These are phyloP conservation scores for Iberis pinnata DNA, from an alignment of 345 rosid species.

Conservation along the genomic window DNA sequence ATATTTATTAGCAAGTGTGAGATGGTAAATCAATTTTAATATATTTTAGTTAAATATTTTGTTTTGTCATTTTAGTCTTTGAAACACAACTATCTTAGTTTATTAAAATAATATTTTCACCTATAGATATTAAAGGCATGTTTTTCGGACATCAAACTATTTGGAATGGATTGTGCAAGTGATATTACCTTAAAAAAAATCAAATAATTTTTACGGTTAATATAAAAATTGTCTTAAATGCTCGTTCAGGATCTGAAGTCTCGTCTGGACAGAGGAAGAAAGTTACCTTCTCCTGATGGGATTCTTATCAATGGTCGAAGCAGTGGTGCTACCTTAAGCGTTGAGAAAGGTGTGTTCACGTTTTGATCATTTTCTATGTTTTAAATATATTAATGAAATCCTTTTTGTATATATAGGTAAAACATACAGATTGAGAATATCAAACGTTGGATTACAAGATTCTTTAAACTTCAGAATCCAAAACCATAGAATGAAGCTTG, in stretches of 20 bases:
- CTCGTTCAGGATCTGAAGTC: conserved; percentile 54
- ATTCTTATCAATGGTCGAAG: conserved; percentile 90
- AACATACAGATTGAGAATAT: conserved; percentile 46
- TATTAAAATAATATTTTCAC: too few relatives aligned
- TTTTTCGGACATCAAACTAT: too few relatives aligned
- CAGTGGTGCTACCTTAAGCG: conserved; percentile 51
- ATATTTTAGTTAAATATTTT: too few relatives aligned
- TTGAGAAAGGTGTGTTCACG: conserved; percentile 62
- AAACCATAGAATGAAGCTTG: conserved; percentile 41
- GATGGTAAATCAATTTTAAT: too few relatives aligned
- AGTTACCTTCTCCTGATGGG: conserved; percentile 70
- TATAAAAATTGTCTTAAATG: too few relatives aligned
- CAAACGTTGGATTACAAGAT: conserved; percentile 48
- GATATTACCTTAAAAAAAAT: too few relatives aligned
- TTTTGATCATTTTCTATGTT: neutral
- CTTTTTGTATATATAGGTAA: conserved; percentile 30
- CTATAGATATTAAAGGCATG: too few relatives aligned
- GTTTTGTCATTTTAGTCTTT: too few relatives aligned
- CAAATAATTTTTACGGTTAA: too few relatives aligned
- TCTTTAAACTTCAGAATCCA: conserved; percentile 50
- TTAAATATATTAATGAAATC: neutral
- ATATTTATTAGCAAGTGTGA: too few relatives aligned
- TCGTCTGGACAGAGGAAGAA: conserved; percentile 51
- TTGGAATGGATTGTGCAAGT: too few relatives aligned
- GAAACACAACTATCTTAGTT: too few relatives aligned